Conservation (phyloP, 345 rosid genomes). For the rapeseed (Brassica napus) region Da-Ae NC_063448.1:44356501-44357000, state of each 20-base stretch:
- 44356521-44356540: constrained; percentile 12
- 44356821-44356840: constrained; percentile 15
- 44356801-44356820: constrained; percentile 18
- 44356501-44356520: constrained; percentile 11
- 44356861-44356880: constrained; percentile 64
- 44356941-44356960: constrained; percentile 80
- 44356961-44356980: constrained; percentile 85
- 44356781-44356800: constrained; percentile 59
- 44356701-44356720: constrained; percentile 84
- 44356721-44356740: constrained; percentile 74
- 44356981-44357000: constrained; percentile 64
- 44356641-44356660: constrained; percentile 57
- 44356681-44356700: constrained; percentile 81
- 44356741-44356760: constrained; percentile 78
- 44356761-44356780: constrained; percentile 74
- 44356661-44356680: constrained; percentile 87
- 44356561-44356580: constrained; percentile 13
- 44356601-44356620: neutral
- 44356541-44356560: constrained; percentile 5
- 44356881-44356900: constrained; percentile 95
- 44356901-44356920: constrained; percentile 81
- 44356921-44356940: constrained; percentile 87
- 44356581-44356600: neutral
- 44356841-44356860: constrained; percentile 16
- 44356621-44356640: constrained; percentile 11